Evolutionary conservation across 306 rosid species (phyloP), one percentile per base, ranked within the genome.

Genomic region (Begonia loranthoides): DNA sequence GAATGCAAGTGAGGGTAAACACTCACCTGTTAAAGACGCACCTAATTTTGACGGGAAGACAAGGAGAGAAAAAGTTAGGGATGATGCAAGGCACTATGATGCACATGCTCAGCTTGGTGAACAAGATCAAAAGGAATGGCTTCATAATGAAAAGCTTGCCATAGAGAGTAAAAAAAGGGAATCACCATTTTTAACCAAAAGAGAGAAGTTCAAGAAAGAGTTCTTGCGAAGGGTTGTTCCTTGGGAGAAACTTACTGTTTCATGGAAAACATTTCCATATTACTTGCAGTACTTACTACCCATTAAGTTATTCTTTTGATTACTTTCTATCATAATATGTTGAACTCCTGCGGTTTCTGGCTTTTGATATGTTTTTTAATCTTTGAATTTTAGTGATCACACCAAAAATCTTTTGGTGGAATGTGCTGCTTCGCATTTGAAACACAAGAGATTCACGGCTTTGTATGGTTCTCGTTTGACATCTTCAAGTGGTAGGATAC

Each of bases 231-330:
- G 95, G 73, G 70, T 86, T 69, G 70, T 86, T 77, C 95, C 99
- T 0, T 86, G 94, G 95, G 99, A 90, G 76, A 86, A 86, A 61
- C 74, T 82, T 58, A 76, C 83, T 40, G 79, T 90, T 56, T 80
- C 99, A 10, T 90, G 94, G 99, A 92, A 86, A 52, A 68, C 82
- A 17, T 86, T 90, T 74, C 99, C 99, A 16, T 90, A 90, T 74
- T 69, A 82, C 68, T 56, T 90, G 43, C 57, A 80, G 99, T 90
- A 90, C 76, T 68, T 61, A 52, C 70, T 33, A 14, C 41, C 49
- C 34, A 14, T 54, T 43, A 59, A 13, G 24, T 58, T 54, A 48
- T 55, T 65, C 38, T 39, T 45, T 8, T 55, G 49, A 13, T 52
- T 73, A 50, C 45, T 38, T 44, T 36, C 39, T 21, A 36, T 46